Percentiles rank a stretch among this genome's conserved stretches.
Evolutionary conservation across 331 rosid species (phyloP).

Genomic region (Pyracantha coccinea): DNA sequence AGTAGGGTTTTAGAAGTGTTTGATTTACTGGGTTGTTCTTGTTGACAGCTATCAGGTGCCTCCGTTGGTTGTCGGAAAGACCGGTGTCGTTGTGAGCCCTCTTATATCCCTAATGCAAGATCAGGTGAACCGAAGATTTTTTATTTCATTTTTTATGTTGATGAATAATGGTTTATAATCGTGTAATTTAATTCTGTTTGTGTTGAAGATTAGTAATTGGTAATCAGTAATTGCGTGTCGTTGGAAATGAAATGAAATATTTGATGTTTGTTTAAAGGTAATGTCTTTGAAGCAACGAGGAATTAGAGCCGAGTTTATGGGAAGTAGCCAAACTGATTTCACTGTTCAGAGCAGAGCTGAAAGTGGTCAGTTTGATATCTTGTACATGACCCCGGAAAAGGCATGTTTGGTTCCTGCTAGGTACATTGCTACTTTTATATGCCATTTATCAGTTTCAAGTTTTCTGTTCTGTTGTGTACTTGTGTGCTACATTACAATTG

Average conservation of each 20-base stretch:
- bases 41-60: slow-evolving; percentile 75
- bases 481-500: not conserved
- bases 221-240: not conserved
- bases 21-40: not conserved
- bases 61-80: slow-evolving; percentile 70
- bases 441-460: not conserved
- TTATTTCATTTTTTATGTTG: not conserved
- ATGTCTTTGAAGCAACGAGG: slow-evolving; percentile 89
- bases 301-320: slow-evolving; percentile 75
- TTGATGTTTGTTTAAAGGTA: slow-evolving; percentile 36
- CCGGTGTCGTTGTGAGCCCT: slow-evolving; percentile 89
- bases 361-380: slow-evolving; percentile 63
- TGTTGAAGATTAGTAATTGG: not conserved
- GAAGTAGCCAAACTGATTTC: slow-evolving; percentile 73
- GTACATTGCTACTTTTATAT: slow-evolving; percentile 18
- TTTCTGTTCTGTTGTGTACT: not conserved
- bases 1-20: not conserved
- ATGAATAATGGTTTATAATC: not conserved
- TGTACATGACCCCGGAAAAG: slow-evolving; percentile 93
- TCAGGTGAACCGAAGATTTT: slow-evolving; percentile 42
- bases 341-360: slow-evolving; percentile 70
- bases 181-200: not conserved
- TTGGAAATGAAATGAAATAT: not conserved
- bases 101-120: slow-evolving; percentile 91
- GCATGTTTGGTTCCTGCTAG: slow-evolving; percentile 67